Evolutionary conservation across 1,139 yeast species (phyloP), one percentile per base, ranked within the genome.

Genomic region (Saccharomycopsis hybrid): DNA sequence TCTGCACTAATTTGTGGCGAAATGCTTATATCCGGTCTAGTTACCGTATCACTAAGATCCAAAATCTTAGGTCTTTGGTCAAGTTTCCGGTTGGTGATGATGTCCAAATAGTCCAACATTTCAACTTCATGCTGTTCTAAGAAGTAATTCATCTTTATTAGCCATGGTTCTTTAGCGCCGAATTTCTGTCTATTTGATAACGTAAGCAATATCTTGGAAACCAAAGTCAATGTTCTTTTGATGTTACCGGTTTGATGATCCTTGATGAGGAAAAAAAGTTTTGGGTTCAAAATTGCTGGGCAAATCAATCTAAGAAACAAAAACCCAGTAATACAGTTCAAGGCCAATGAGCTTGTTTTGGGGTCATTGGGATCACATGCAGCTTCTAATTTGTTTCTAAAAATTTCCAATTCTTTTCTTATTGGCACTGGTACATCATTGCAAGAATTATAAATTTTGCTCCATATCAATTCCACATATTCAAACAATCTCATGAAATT

Each of bases 241-340:
- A 82, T 73, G 24, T 72, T 71, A 1, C 89, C 87, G 8, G 80
- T 73, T 53, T 88, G 88, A 59, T 85, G 92, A 45, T 76, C 73
- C 52, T 78, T 76, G 1, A 88, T 78, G 47, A 92, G 70, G 55
- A 82, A 81, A 62, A 88, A 89, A 44, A 88, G 66, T 60, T 88
- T 88, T 0, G 97, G 97, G 60, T 88, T 89, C 59, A 92, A 69
- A 41, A 92, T 77, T 0, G 96, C 96, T 0, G 97, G 97, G 60
- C 96, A 90, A 58, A 88, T 80, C 62, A 87, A 89, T 55, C 97
- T 70, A 55, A 92, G 68, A 63, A 92, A 92, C 27, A 92, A 69
- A 60, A 92, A 85, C 1, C 96, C 90, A 30, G 94, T 78, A 36
- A 90, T 69, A 51, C 95, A 85, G 60, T 89, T 82, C 51, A 83